Conservation (phyloP, 2,329 filamentous ascomycete species). For the Fusarium verrucosum region DNA sequence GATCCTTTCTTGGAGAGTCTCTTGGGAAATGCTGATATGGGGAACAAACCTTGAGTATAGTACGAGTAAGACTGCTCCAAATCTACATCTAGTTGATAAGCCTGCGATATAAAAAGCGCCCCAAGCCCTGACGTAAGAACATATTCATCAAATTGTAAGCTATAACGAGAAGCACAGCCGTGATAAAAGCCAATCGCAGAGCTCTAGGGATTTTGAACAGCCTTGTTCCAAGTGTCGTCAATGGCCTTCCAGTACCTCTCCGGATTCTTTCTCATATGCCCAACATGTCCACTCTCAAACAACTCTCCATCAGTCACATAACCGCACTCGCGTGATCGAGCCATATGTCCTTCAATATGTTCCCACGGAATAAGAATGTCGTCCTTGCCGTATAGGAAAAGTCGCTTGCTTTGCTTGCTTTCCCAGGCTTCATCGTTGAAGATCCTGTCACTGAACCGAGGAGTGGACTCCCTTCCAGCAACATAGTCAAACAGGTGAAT, state of each 20-base stretch:
- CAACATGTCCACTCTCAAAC: conserved; percentile 12
- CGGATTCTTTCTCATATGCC: background rate
- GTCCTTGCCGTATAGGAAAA: conserved; percentile 4
- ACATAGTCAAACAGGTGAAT: conserved; percentile 2
- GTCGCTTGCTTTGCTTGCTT: background rate
- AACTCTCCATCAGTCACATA: background rate
- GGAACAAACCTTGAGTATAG: background rate
- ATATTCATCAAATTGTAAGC: no score
- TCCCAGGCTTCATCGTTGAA: conserved; percentile 8
- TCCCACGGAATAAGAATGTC: conserved; percentile 1
- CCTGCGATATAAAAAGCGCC: no score
- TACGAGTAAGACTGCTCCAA: no score
- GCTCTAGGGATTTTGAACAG: background rate
- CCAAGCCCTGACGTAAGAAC: no score
- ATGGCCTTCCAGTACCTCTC: background rate
- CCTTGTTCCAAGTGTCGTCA: background rate
- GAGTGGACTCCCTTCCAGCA: background rate
- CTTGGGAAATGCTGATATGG: background rate
- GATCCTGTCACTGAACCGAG: background rate
- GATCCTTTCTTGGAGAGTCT: background rate
- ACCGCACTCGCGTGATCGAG: accelerated
- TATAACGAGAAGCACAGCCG: no score
- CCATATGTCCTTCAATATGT: conserved; percentile 3
- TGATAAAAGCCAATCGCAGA: background rate
- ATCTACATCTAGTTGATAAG: no score